A percentile compares a stretch with the other conserved stretches of the same genome.
Conservation (phyloP, 805 yeast species). For the Candida jianshihensis region DNA sequence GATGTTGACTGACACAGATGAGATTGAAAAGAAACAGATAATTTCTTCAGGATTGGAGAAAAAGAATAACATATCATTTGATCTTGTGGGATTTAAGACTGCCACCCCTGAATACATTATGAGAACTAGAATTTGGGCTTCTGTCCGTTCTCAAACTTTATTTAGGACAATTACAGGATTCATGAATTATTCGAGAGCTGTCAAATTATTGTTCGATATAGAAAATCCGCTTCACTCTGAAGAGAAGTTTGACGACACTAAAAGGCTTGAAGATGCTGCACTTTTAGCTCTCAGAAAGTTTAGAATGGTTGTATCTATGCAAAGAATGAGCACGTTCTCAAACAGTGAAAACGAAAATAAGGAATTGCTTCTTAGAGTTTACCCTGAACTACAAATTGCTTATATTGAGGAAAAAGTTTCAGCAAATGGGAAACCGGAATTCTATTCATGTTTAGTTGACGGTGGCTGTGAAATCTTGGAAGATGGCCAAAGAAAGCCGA, state of each 20-base stretch:
- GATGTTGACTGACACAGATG: constrained; percentile 44
- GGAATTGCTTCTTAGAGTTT: constrained; percentile 53
- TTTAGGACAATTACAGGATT: constrained; percentile 72
- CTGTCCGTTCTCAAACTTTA: constrained; percentile 65
- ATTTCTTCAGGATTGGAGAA: constrained; percentile 11
- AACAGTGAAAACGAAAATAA: constrained; percentile 53
- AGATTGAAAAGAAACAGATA: constrained; percentile 31
- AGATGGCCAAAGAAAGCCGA: constrained; percentile 53
- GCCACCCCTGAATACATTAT: constrained; percentile 51
- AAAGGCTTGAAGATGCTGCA: constrained; percentile 37
- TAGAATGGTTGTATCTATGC: constrained; percentile 61
- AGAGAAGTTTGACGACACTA: constrained; percentile 26
- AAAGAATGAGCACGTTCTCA: constrained; percentile 45
- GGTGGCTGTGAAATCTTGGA: constrained; percentile 57
- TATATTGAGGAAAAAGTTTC: constrained; percentile 47
- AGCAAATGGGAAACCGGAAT: constrained; percentile 33
- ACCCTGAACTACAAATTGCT: constrained; percentile 61
- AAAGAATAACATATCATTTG: constrained; percentile 49
- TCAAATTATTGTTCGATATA: constrained; percentile 53
- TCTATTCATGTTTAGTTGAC: constrained; percentile 63
- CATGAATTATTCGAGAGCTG: constrained; percentile 61
- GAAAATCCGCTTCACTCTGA: constrained; percentile 40
- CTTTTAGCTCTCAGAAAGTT: constrained; percentile 56
- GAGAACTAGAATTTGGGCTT: constrained; percentile 73
- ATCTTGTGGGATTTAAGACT: constrained; percentile 57